Percentiles rank a stretch among this genome's conserved stretches.
These are phyloP conservation scores for Eimeria maxima DNA, from an alignment of 169 alveolate species.

Conservation along the genomic window DNA sequence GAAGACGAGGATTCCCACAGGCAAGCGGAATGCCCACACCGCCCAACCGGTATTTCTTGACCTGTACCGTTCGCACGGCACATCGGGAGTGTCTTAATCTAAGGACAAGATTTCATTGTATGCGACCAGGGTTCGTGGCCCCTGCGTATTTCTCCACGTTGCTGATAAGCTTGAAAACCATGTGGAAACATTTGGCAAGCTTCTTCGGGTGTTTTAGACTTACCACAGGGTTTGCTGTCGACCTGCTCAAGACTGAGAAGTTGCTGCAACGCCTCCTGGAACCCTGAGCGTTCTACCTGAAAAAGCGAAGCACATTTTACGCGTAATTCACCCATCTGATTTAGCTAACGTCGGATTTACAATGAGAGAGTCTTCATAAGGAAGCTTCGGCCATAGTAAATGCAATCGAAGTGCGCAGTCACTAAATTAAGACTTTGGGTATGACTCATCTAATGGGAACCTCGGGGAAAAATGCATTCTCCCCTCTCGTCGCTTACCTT, in stretches of 20 bases:
- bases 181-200: background rate
- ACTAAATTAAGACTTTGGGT: background rate
- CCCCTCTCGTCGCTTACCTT: background rate
- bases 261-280: conserved; percentile 31
- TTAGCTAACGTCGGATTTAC: background rate
- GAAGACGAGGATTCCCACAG: conserved; percentile 36
- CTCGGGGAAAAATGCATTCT: background rate
- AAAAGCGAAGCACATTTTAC: background rate
- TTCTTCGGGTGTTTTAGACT: background rate
- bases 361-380: background rate
- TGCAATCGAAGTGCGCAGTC: background rate
- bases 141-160: background rate
- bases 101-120: background rate
- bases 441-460: background rate
- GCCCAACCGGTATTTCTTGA: background rate
- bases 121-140: background rate
- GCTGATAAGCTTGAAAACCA: background rate
- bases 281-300: conserved; percentile 60
- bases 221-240: conserved; percentile 24
- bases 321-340: background rate
- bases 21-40: conserved; percentile 50
- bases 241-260: conserved; percentile 30
- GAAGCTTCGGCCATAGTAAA: background rate
- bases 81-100: background rate
- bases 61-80: background rate